phyloP scores from a whole-genome alignment of 106 monocot species.

The Alisma plantagoaquatica region DNA sequence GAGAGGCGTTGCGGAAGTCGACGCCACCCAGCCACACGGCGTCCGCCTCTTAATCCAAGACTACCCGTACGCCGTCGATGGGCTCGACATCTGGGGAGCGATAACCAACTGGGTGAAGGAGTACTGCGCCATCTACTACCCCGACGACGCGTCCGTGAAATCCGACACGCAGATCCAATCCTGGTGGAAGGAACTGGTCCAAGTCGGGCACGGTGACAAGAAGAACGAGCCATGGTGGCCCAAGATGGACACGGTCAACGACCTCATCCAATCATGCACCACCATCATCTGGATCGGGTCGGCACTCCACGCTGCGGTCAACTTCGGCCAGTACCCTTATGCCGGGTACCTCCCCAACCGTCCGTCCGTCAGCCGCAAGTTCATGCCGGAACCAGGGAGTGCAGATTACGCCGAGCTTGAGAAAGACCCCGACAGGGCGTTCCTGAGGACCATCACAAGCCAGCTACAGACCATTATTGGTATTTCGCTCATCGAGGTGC shows the following conservation, averaged over 20 bases:
- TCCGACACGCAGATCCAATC: conserved; percentile 40
- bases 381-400: conserved; percentile 11
- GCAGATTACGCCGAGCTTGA: conserved; percentile 3
- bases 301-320: conserved; percentile 13
- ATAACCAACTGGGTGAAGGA: conserved; percentile 52
- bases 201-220: conserved; percentile 4
- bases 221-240: too few relatives aligned
- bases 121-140: conserved; percentile 66
- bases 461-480: neutral
- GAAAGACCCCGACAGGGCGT: neutral
- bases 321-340: too few relatives aligned
- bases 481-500: conserved; percentile 3
- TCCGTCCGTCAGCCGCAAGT: conserved; percentile 3
- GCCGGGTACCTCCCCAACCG: too few relatives aligned
- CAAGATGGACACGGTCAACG: neutral
- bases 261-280: conserved; percentile 3
- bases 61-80: too few relatives aligned
- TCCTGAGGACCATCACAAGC: conserved; percentile 6
- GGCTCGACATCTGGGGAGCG: conserved; percentile 56
- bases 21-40: conserved; percentile 15
- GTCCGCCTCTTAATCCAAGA: conserved; percentile 52
- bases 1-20: conserved; percentile 38
- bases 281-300: conserved; percentile 10
- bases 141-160: conserved; percentile 12
- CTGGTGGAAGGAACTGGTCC: conserved; percentile 59